phyloP scores from a whole-genome alignment of 2,329 filamentous ascomycete genomes.

The Penicillium hesseltinei region DNA sequence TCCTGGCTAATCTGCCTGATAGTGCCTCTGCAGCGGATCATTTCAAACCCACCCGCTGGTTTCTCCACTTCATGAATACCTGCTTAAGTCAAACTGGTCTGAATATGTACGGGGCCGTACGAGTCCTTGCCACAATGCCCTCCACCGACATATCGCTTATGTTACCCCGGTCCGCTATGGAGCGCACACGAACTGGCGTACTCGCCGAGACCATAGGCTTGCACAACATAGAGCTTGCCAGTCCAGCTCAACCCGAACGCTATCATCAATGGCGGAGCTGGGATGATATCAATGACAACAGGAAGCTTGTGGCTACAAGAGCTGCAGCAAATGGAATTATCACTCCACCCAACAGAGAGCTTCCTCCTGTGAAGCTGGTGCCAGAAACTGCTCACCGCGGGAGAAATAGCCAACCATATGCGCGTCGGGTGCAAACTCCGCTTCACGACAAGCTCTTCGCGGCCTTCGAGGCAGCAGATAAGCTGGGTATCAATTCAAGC shows the following conservation, averaged over 20 bases:
- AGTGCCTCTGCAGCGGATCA: slow-evolving; percentile 52
- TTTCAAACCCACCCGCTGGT: slow-evolving; percentile 55
- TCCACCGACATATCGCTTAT: slow-evolving; percentile 58
- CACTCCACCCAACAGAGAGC: slow-evolving; percentile 32
- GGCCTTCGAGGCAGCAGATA: slow-evolving; percentile 24
- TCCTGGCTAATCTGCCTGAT: slow-evolving; percentile 65
- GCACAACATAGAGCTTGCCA: slow-evolving; percentile 54
- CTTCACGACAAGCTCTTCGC: slow-evolving; percentile 35
- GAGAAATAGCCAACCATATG: slow-evolving; percentile 19
- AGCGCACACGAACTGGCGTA: slow-evolving; percentile 57
- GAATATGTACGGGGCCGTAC: slow-evolving; percentile 73
- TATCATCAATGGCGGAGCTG: slow-evolving; percentile 27
- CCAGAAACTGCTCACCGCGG: slow-evolving; percentile 21
- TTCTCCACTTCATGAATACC: slow-evolving; percentile 52
- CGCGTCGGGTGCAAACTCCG: slow-evolving; percentile 37
- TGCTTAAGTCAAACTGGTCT: slow-evolving; percentile 61
- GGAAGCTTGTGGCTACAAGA: slow-evolving; percentile 30
- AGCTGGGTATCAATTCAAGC: neutral
- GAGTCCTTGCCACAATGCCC: slow-evolving; percentile 72
- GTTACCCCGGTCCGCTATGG: slow-evolving; percentile 59
- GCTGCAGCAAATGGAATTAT: slow-evolving; percentile 28
- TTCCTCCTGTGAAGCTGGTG: slow-evolving; percentile 22
- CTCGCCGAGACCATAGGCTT: slow-evolving; percentile 55
- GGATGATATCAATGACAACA: slow-evolving; percentile 25
- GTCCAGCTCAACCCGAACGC: slow-evolving; percentile 34